These are phyloP conservation scores for Mycena sp. DNA, from an alignment of 1,284 basidiomycete genomes.

Conservation along the genomic window DNA sequence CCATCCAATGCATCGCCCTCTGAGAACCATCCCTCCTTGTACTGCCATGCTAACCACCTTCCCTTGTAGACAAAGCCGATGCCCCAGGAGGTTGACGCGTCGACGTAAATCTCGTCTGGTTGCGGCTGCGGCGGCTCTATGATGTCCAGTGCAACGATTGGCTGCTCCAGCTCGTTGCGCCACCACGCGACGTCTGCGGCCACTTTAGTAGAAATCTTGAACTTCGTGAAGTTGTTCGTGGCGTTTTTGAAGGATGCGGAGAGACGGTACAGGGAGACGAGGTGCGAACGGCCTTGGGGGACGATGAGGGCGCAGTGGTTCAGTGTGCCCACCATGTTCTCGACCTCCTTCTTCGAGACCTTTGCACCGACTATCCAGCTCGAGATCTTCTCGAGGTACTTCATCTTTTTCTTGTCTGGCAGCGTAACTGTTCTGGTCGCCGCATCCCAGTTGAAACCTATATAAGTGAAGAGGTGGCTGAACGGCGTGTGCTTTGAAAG, in stretches of 20 bases:
- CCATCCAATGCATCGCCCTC: constrained; percentile 48
- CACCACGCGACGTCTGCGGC: constrained; percentile 48
- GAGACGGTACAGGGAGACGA: constrained; percentile 41
- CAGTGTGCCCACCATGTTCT: constrained; percentile 44
- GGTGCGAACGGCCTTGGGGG: constrained; percentile 36
- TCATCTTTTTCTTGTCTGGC: constrained; percentile 30
- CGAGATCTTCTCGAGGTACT: constrained; percentile 31
- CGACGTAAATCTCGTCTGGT: constrained; percentile 28
- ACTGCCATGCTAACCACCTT: constrained; percentile 6
- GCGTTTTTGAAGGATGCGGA: constrained; percentile 30
- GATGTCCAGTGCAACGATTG: constrained; percentile 19
- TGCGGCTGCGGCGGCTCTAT: constrained; percentile 21
- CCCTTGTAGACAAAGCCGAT: constrained; percentile 2
- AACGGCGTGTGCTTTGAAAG: constrained; percentile 14
- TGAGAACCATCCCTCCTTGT: constrained; percentile 36
- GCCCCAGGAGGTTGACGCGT: constrained; percentile 12
- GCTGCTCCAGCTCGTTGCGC: constrained; percentile 6
- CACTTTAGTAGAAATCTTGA: constrained; percentile 30
- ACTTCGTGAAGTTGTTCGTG: constrained; percentile 13
- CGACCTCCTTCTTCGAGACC: constrained; percentile 30
- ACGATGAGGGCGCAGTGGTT: constrained; percentile 46
- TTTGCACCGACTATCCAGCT: constrained; percentile 15
- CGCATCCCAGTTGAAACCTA: constrained; percentile 40
- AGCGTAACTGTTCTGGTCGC: constrained; percentile 30
- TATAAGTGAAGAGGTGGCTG: constrained; percentile 25